A percentile compares a stretch with the other conserved stretches of the same genome.
Conservation (phyloP, 805 yeast species). For the Candida namnaoensis region DNA sequence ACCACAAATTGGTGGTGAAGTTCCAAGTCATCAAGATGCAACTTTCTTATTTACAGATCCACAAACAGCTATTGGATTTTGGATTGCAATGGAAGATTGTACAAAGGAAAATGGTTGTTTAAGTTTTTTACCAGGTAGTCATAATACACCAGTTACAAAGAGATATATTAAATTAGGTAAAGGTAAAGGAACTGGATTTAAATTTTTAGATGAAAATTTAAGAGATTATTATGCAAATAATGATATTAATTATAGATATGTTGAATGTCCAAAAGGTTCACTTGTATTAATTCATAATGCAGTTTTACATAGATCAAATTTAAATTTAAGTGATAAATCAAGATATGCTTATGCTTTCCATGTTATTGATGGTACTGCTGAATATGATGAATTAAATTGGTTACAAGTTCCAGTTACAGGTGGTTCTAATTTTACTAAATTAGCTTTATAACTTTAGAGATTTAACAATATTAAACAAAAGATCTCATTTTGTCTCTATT, state of each 20-base stretch:
- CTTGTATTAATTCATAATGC: slow-evolving; percentile 64
- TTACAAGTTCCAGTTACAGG: slow-evolving; percentile 70
- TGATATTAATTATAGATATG: slow-evolving; percentile 33
- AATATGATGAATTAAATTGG: slow-evolving; percentile 66
- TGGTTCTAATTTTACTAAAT: slow-evolving; percentile 50
- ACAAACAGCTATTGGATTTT: slow-evolving; percentile 64
- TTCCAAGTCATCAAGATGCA: slow-evolving; percentile 74
- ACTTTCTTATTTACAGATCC: slow-evolving; percentile 68
- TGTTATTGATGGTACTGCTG: slow-evolving; percentile 56
- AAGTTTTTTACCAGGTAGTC: slow-evolving; percentile 64
- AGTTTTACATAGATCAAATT: slow-evolving; percentile 64
- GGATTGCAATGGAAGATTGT: slow-evolving; percentile 78
- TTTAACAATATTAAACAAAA: too few species aligned
- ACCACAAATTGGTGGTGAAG: slow-evolving; percentile 64
- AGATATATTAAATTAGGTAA: slow-evolving; percentile 52
- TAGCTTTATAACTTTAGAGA: slow-evolving; percentile 14
- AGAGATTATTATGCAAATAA: slow-evolving; percentile 13
- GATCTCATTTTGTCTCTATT: too few species aligned
- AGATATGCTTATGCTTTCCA: slow-evolving; percentile 78
- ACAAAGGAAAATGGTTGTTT: slow-evolving; percentile 60
- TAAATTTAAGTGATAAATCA: slow-evolving; percentile 43
- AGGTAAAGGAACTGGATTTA: slow-evolving; percentile 47
- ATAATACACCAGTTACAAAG: slow-evolving; percentile 43
- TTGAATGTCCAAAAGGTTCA: slow-evolving; percentile 66
- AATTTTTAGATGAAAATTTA: slow-evolving; percentile 19